Percentiles rank a stretch among this genome's conserved stretches.
Conservation (phyloP, 306 rosid genomes). For the Rubus parviflorus region DNA sequence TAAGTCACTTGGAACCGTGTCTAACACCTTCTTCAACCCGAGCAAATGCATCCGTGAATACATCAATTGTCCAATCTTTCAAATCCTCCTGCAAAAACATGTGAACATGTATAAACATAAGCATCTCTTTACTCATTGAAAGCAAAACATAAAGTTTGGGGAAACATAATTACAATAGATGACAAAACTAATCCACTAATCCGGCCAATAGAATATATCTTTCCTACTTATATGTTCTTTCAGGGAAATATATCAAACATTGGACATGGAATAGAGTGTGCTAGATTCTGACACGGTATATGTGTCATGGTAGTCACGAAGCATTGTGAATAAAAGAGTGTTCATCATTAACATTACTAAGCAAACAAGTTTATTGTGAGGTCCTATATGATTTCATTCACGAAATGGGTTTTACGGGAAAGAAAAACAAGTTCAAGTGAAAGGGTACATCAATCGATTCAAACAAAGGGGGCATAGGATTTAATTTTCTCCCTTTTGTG, state of each 20-base stretch:
- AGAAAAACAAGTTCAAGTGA: neutral
- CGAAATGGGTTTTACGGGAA: neutral
- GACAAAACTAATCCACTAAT: neutral
- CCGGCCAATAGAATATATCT: neutral
- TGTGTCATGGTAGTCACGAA: neutral
- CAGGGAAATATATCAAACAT: neutral
- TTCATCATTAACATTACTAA: too few species aligned
- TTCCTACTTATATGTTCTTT: neutral
- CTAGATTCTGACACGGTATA: neutral
- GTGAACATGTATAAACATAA: neutral
- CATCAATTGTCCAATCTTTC: slow-evolving; percentile 84
- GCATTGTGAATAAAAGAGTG: too few species aligned
- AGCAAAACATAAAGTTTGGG: neutral
- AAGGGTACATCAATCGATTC: too few species aligned
- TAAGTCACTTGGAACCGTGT: slow-evolving; percentile 34
- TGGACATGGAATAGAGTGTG: neutral
- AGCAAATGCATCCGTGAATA: slow-evolving; percentile 58
- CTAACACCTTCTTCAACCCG: slow-evolving; percentile 61
- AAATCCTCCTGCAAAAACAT: slow-evolving; percentile 55
- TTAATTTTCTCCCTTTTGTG: too few species aligned
- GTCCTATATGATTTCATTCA: neutral
- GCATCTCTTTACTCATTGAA: neutral
- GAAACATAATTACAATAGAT: neutral
- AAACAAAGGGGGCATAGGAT: too few species aligned
- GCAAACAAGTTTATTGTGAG: too few species aligned